Evolutionary conservation across 2,329 filamentous ascomycete genomes (phyloP), one percentile per base, ranked within the genome.

Genomic region (Raffaelea ambrosiae): DNA sequence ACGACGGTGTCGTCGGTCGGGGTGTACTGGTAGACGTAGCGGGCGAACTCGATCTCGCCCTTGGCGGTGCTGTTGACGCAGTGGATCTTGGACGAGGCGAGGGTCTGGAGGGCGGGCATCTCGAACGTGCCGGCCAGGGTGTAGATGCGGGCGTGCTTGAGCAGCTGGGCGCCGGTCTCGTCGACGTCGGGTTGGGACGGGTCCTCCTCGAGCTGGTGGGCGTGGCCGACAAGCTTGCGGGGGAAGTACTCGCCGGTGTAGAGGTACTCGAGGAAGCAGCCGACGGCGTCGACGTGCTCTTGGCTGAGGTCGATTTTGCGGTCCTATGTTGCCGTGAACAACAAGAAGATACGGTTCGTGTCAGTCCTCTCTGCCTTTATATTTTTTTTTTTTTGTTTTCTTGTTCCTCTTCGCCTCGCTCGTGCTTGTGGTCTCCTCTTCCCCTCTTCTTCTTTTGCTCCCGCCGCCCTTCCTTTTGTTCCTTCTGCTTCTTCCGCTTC

Each of bases 161-260:
- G 80, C 18, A 96, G 81, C 61, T 91, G 86, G 14, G 84, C 76
- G 55, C 89, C 89, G n/a, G 78, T 79, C 61, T 87, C 76, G 66
- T 95, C 89, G 48, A 87, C 72, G 1, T 68, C 63, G 3, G 85
- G 84, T 13, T 80, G 63, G 8, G 74, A 66, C 0, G 83, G 76
- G 61, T 91, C 84, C 47, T 72, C 63, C 61, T 94, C 87, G 41
- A 94, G 79, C 23, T 74, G 68, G 40, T 81, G 81, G 9, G 47
- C 41, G 57, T 83, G 75, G 46, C 79, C 78, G 16, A 75, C 66
- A 14, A 83, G 61, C 58, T 81, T 79, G 56, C 75, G 75, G 19
- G 88, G 87, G 68, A 91, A 94, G 73, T 96, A 93, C 67, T 94
- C 86, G 62, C 78, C 78, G 1, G 86, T 90, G 67, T 94, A 94